Evolutionary conservation across 345 rosid genomes (phyloP).

Genomic region (Microcos paniculata): DNA sequence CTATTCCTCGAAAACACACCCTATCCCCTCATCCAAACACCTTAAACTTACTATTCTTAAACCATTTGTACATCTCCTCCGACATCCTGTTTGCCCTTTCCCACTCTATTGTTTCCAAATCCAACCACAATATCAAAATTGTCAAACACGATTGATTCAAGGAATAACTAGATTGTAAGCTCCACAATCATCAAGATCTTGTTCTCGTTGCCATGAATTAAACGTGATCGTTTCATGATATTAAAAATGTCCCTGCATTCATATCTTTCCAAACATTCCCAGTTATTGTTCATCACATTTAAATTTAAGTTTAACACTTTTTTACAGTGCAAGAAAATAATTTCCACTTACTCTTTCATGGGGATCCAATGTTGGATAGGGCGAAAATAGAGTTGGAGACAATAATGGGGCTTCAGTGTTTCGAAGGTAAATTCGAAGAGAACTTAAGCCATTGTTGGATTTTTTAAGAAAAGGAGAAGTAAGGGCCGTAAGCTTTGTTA

Average conservation of each 20-base stretch:
- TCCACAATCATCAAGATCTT: constrained; percentile 80
- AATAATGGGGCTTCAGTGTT: constrained; percentile 79
- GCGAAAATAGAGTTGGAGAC: constrained; percentile 62
- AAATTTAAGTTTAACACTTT: constrained; percentile 23
- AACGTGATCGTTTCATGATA: constrained; percentile 76
- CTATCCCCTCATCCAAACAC: constrained; percentile 84
- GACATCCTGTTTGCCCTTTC: constrained; percentile 94
- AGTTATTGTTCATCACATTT: constrained; percentile 52
- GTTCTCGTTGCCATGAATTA: constrained; percentile 56
- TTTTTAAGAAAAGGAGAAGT: constrained; percentile 41
- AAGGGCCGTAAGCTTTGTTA: constrained; percentile 77
- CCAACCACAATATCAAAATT: constrained; percentile 69
- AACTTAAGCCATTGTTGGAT: constrained; percentile 62
- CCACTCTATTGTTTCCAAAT: constrained; percentile 81
- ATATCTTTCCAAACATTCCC: constrained; percentile 73
- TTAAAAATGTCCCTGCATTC: constrained; percentile 92
- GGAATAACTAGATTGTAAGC: constrained; percentile 67
- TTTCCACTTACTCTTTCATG: constrained; percentile 90
- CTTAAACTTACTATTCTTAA: constrained; percentile 80
- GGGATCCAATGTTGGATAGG: constrained; percentile 84
- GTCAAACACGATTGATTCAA: constrained; percentile 79
- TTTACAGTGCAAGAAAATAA: constrained; percentile 55
- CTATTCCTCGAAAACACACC: constrained; percentile 82
- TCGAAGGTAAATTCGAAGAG: constrained; percentile 79
- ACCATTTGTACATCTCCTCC: constrained; percentile 63